Percentiles rank a stretch among this genome's conserved stretches.
Evolutionary conservation across 768 basidiomycete genomes (phyloP).

Genomic region (Lactifluus echinatus): DNA sequence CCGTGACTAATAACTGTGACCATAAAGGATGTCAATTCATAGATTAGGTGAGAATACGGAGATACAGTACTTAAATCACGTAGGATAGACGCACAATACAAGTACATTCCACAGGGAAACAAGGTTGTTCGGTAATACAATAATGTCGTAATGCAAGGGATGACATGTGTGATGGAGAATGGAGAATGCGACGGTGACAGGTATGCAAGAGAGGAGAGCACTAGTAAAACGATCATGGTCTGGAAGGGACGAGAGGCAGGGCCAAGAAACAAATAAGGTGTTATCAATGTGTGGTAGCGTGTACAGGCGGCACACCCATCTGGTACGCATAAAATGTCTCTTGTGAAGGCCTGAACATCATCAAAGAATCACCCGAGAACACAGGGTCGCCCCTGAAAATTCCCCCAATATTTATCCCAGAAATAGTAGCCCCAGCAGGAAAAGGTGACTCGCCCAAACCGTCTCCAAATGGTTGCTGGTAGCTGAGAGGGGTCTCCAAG

Average conservation of each 20-base stretch:
- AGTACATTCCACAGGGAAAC: not conserved
- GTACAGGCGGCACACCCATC: not conserved
- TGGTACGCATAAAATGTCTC: not conserved
- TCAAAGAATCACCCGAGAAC: not conserved
- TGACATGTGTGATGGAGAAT: not conserved
- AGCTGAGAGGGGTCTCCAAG: constrained; percentile 2
- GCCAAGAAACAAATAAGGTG: not conserved
- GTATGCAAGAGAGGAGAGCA: too few relatives aligned
- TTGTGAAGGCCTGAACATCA: constrained; percentile 3
- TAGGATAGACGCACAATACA: not conserved
- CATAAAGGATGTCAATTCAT: not conserved
- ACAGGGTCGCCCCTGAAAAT: not conserved
- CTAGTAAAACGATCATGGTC: too few relatives aligned
- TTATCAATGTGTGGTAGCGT: not conserved
- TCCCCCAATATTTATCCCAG: not conserved
- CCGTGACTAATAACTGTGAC: not conserved
- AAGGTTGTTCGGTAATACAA: not conserved
- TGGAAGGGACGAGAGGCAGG: too few relatives aligned
- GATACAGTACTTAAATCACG: not conserved
- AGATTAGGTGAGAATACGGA: not conserved
- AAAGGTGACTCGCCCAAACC: constrained; percentile 6
- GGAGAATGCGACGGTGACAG: too few relatives aligned
- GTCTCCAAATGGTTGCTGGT: constrained; percentile 14
- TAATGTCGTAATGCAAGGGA: not conserved
- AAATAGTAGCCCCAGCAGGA: not conserved